Base-by-base conservation (phyloP, 2,329 filamentous ascomycete genomes). In the Endothia cerciana region DNA sequence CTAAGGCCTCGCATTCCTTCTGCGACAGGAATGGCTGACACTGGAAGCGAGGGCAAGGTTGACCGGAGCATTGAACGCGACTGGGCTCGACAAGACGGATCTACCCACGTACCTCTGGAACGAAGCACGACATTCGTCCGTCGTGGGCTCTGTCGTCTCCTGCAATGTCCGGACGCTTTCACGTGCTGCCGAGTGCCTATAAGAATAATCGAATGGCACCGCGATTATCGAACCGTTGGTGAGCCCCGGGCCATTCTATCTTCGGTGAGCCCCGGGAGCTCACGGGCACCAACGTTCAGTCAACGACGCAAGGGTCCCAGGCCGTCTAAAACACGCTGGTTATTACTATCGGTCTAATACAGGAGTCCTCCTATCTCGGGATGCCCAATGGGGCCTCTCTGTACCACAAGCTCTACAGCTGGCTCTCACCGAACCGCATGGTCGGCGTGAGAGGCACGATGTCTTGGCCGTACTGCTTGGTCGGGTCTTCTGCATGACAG, bases 331-430 rank as follows among this genome's bases (percentile, higher is more conserved):
- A 82, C 68, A 82, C 79, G 0, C 70, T 81, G 7, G 73, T 76
- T 3, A 77, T 82, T 61, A 78, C 81, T 57, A 73, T 83, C 40
- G 77, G 80, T n/a, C 70, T 83, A 13, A 77, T 83, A 41, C 77
- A 80, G 64, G 77, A 83, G 67, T 83, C 83, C 73, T 82, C 83
- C 74, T 83, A 78, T 68, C 72, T 83, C 15, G 75, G 79, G 36
- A 77, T 75, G 53, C 70, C 82, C 66, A 83, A 83, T 69, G 80
- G 78, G 17, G 72, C 82, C n/a, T 77, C 75, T 53, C 67, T 63
- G 3, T 71, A 76, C 55, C 78, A 78, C 68, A 73, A 76, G 6
- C 70, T 82, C 22, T 81, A 78, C 71, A 69, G 64, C n/a, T 60
- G 69, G 19, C 57, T 80, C 11, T 57, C 70, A 25, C 70, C 76